Base-by-base conservation (phyloP, 345 rosid genomes). In the Erysimum cheiranthoides region DNA sequence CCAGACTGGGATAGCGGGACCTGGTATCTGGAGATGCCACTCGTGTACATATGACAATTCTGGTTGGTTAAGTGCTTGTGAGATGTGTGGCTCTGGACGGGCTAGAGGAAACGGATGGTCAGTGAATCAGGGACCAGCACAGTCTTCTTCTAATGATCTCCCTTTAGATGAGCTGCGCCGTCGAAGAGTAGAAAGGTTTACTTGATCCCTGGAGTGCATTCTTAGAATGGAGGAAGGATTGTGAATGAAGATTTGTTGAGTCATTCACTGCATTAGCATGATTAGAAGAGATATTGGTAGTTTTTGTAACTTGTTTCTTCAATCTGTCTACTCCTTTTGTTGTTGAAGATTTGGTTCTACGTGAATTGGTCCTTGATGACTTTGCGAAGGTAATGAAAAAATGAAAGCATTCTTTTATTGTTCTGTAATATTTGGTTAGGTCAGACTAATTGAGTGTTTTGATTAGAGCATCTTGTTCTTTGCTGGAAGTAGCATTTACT, bases 31-130 rank as follows among this genome's bases (percentile, higher is more conserved):
- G 99, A 90, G 97, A 72, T 95, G 99, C 76, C 86, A 74, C n/a
- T 88, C 92, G 1, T 92, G 99, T 82, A 90, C 97, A 14, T 92
- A 78, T 66, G 96, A 92, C 56, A 95, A 95, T 76, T 79, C 91
- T 36, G 83, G 83, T 51, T 81, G 79, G 90, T 63, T 78, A 58
- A 82, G 79, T 38, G 54, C 10, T 12, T 95, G 99, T 30, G 97
- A 95, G 81, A 92, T 92, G 96, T 92, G 99, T 71, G 99, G 97
- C 71, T 80, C 86, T 1, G 73, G 76, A 51, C 79, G 85, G 10
- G 71, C 13, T 40, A 78, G 88, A 68, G 82, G 70, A 36, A 71
- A 75, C 27, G 66, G 78, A 51, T 77, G 77, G 54, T 73, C 71
- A 43, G 66, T 74, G 9, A 66, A 46, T 47, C 86, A 60, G 73